Evolutionary conservation across 345 rosid genomes (phyloP), one percentile per base, ranked within the genome.

Genomic region (Atalantia buxifolia): DNA sequence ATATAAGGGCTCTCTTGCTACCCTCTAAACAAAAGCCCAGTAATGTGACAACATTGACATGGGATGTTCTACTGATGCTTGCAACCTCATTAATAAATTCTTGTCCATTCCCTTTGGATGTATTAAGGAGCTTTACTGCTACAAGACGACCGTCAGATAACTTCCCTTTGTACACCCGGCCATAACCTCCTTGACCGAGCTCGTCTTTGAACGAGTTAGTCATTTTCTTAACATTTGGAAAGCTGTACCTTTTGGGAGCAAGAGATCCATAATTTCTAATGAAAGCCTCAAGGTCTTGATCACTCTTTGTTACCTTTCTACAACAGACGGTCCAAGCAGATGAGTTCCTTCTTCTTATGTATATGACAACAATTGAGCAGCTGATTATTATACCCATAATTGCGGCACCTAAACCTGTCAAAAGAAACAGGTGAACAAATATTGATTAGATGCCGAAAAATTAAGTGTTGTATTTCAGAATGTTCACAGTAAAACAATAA

Each of bases 1-100:
- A 85, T 9, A 82, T 1, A 31, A 82, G 74, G 38, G 86, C 88
- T 71, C 53, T 80, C 60, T 36, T 62, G 13, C 13, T 28, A 1
- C 53, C 61, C 16, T 74, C 69, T 5, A 83, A 45, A 45, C 50
- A 45, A 45, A 45, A 45, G 13, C 50, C 50, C 16, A 45, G 5
- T 45, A 45, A 13, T 45, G 50, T 13, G 50, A 45, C 5, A 45
- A 45, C 50, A 45, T 45, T 12, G 1, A 45, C 50, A 1, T 45
- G 50, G 50, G 50, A 45, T 45, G 50, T 45, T 45, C 50, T 45
- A 3, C 50, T 45, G 13, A 45, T 78, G 71, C 78, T 81, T 0
- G 74, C 80, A 56, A 84, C 86, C 63, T 84, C 86, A 14, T 84
- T 81, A 33, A 84, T 75, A 25, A 81, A 81, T 18, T 81, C 82